Evolutionary conservation across 2,329 filamentous ascomycete genomes (phyloP), one percentile per base, ranked within the genome.

Genomic region (Diaporthe longicolla): DNA sequence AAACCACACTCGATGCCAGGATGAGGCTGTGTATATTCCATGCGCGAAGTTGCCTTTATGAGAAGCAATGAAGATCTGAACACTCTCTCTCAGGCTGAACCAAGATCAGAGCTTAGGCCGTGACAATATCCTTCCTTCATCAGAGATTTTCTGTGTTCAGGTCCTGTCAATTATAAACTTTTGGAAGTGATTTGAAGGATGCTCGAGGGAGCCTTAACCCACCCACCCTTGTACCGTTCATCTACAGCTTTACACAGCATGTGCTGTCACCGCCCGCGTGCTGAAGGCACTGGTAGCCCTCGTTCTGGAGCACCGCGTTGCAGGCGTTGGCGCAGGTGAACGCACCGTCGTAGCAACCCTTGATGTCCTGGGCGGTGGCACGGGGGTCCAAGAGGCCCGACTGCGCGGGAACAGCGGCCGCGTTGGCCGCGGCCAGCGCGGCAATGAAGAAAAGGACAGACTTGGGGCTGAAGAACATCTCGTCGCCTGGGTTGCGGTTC

Each of bases 181-280:
- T 24, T 7, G 4, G 13, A 37, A 50, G 29, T 9, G 29, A 35
- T 29, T n/a, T 17, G 21, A 21, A n/a, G 1, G 11, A 13, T 3
- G 10, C 11, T 19, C 17, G 26, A 32, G 40, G 40, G 2, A 24
- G 40, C 10, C 26, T 19, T 19, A 8, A 50, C 43, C 11, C 19
- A 50, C 43, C 11, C 19, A 24, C 45, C n/a, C 19, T 35, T 35
- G 4, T 5, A 10, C 19, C 7, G n/a, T 10, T 13, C 17, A 65
- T 65, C 6, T 50, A 65, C 8, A 65, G 61, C 61, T 65, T 65
- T 5, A 65, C 61, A 35, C 61, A 65, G 61, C 61, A 65, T 24
- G 13, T 26, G 24, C 17, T 1, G 9, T 29, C 21, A 24, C 61
- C 61, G 29, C 61, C 61, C 9, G 13, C 19, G 13, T 50, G 40